phyloP scores from a whole-genome alignment of 2,329 filamentous ascomycete species.

The Alternaria brassicae region DNA sequence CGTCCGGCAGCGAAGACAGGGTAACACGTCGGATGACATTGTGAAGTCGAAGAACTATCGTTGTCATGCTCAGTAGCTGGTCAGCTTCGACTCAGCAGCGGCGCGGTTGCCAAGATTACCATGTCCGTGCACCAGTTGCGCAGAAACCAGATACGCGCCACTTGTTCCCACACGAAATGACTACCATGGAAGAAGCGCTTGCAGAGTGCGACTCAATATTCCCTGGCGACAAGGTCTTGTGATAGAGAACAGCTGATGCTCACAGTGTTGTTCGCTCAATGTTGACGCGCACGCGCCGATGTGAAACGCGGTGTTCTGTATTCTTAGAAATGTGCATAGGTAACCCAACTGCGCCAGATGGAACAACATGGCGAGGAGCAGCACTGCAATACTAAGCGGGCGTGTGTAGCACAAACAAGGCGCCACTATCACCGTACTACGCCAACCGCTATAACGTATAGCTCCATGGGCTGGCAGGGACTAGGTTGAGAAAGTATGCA shows the following conservation, averaged over 20 bases:
- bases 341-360: neutral
- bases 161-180: neutral
- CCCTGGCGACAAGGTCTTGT: neutral
- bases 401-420: neutral
- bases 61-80: constrained; percentile 4
- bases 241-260: neutral
- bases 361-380: neutral
- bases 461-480: neutral
- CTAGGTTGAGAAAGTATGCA: neutral
- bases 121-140: neutral
- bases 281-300: neutral
- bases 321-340: neutral
- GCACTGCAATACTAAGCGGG: neutral
- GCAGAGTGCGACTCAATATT: neutral
- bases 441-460: neutral
- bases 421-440: neutral
- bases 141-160: neutral
- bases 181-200: neutral
- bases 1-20: neutral
- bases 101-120: constrained; percentile 6
- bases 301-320: neutral
- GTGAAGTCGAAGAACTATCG: constrained; percentile 1
- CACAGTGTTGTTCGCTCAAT: neutral
- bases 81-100: constrained; percentile 7
- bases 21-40: constrained; percentile 2